phyloP scores from a whole-genome alignment of 495 filamentous ascomycete species.

The Neurospora tetraspora region DNA sequence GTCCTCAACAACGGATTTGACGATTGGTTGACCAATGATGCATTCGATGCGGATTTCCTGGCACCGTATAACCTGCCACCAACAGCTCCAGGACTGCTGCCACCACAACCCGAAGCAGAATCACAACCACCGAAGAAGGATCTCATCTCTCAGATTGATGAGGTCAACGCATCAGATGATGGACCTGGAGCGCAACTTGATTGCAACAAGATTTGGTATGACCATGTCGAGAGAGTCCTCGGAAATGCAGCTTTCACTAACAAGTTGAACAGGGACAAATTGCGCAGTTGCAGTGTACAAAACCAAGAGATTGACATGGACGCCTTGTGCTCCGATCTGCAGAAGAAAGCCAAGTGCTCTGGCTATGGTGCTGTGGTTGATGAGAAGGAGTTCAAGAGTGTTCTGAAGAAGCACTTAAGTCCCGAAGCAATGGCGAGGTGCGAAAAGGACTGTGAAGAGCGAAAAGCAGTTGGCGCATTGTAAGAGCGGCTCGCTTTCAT shows the following conservation, averaged over 20 bases:
- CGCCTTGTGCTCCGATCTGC: constrained; percentile 82
- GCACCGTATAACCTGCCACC: constrained; percentile 63
- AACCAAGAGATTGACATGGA: constrained; percentile 89
- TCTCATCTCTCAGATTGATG: constrained; percentile 64
- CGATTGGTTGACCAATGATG: constrained; percentile 47
- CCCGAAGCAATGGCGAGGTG: constrained; percentile 6
- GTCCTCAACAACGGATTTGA: constrained; percentile 32
- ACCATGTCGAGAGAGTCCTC: constrained; percentile 8
- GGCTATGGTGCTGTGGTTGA: constrained; percentile 87
- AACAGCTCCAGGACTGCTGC: constrained; percentile 23
- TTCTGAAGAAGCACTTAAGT: constrained; percentile 50
- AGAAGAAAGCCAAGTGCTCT: constrained; percentile 91
- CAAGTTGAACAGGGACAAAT: constrained; percentile 61
- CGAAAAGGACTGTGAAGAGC: neutral
- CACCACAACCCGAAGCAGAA: neutral
- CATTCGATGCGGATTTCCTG: constrained; percentile 68
- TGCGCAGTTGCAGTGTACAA: constrained; percentile 78
- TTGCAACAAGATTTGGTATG: constrained; percentile 91
- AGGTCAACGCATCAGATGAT: constrained; percentile 56
- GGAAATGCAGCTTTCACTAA: constrained; percentile 10
- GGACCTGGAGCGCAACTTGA: constrained; percentile 52
- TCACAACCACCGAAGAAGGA: constrained; percentile 45
- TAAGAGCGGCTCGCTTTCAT: neutral
- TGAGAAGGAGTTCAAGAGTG: constrained; percentile 75
- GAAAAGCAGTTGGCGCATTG: neutral